A percentile compares a stretch with the other conserved stretches of the same genome.
These are phyloP conservation scores for Russula griseocarnosa DNA, from an alignment of 768 basidiomycete genomes.

Conservation along the genomic window DNA sequence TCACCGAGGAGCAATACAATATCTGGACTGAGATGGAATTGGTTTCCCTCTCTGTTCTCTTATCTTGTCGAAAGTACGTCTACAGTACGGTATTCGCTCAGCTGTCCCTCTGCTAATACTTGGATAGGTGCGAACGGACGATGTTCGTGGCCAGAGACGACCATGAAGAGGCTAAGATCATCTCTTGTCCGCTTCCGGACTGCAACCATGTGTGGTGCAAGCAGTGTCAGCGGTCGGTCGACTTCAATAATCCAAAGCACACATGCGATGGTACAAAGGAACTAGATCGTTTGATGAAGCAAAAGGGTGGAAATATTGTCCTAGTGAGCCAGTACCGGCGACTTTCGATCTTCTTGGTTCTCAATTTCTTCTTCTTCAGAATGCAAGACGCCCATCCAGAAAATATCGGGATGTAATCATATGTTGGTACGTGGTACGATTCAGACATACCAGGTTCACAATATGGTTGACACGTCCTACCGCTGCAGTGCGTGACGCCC, in stretches of 20 bases:
- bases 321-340: constrained; percentile 29
- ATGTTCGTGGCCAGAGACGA: constrained; percentile 34
- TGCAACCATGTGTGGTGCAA: constrained; percentile 37
- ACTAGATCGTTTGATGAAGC: constrained; percentile 33
- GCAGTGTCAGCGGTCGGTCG: constrained; percentile 32
- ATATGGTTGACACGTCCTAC: not conserved
- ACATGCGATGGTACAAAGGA: constrained; percentile 38
- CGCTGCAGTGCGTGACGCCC: constrained; percentile 48
- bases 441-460: not conserved
- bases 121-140: constrained; percentile 7
- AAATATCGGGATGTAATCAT: constrained; percentile 53
- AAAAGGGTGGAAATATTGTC: constrained; percentile 37
- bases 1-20: constrained; percentile 38
- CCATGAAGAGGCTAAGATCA: constrained; percentile 26
- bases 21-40: no score
- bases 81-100: no score
- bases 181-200: constrained; percentile 34
- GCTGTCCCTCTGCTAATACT: not conserved
- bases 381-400: constrained; percentile 48
- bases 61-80: no score
- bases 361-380: constrained; percentile 31
- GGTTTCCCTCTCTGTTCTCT: no score
- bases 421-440: constrained; percentile 45
- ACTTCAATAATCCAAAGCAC: constrained; percentile 27
- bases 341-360: not conserved